These are phyloP conservation scores for Tetradesmus lagerheimii DNA, from an alignment of 139 green algal species.

Conservation along the genomic window DNA sequence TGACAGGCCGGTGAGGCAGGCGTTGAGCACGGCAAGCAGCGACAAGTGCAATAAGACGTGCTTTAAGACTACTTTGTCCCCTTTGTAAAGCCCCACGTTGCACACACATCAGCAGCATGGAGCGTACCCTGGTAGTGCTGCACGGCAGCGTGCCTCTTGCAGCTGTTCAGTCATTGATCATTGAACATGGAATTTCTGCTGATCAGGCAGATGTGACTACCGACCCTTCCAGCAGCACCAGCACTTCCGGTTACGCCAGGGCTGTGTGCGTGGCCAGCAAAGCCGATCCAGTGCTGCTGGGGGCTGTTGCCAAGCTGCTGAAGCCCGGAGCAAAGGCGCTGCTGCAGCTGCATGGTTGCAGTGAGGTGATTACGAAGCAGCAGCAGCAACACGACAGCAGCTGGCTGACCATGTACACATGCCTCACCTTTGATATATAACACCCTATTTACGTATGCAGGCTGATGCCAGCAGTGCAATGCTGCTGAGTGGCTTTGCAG, in stretches of 20 bases:
- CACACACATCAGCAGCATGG: slow-evolving; percentile 12
- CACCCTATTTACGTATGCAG: not conserved
- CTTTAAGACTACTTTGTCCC: too few species aligned
- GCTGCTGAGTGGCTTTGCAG: slow-evolving; percentile 69
- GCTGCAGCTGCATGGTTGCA: slow-evolving; percentile 1
- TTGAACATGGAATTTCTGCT: not conserved
- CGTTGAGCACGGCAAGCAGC: too few species aligned
- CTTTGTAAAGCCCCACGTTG: not conserved
- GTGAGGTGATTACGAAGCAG: slow-evolving; percentile 8
- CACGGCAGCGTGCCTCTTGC: slow-evolving; percentile 15
- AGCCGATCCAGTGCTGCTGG: not conserved
- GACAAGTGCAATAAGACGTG: too few species aligned
- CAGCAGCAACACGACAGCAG: not conserved
- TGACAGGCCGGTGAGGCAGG: not conserved
- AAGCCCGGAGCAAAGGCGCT: not conserved
- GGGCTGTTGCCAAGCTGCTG: slow-evolving; percentile 1
- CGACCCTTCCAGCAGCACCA: not conserved
- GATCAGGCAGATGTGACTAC: not conserved
- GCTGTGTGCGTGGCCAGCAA: not conserved
- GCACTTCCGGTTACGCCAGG: slow-evolving; percentile 14
- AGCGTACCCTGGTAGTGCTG: not conserved
- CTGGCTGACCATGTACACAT: not conserved
- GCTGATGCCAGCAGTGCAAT: slow-evolving; percentile 43
- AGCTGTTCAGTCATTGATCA: not conserved
- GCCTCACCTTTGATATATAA: too few species aligned